Conservation (phyloP, 2,329 filamentous ascomycete genomes). For the Trichoderma guizhouense region DNA sequence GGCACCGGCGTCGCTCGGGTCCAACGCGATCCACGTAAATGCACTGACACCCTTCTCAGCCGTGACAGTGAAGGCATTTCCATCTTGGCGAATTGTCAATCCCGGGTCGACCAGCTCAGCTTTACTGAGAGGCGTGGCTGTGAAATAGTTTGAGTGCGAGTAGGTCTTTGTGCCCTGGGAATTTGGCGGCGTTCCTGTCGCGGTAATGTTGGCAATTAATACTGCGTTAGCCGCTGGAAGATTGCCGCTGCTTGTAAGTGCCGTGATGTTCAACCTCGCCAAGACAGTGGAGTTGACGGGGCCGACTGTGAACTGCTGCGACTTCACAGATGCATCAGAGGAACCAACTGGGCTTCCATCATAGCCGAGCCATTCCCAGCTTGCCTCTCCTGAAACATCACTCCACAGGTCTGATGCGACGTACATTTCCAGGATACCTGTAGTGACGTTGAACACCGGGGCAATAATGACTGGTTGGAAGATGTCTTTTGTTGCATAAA, state of each 20-base stretch:
- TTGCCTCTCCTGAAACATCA: background rate
- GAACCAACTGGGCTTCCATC: slow-evolving; percentile 1
- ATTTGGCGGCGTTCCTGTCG: background rate
- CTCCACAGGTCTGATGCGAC: background rate
- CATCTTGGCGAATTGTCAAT: background rate
- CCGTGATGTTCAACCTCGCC: background rate
- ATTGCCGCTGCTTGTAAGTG: background rate
- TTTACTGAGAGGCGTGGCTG: slow-evolving; percentile 6
- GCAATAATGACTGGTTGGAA: slow-evolving; percentile 6
- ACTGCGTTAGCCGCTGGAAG: background rate
- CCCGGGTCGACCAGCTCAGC: background rate
- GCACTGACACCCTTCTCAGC: slow-evolving; percentile 5
- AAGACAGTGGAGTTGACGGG: slow-evolving; percentile 3
- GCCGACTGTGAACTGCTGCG: background rate
- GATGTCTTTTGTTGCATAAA: slow-evolving; percentile 7
- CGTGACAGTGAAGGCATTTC: background rate
- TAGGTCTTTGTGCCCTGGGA: background rate
- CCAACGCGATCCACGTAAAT: slow-evolving; percentile 1
- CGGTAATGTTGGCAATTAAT: background rate
- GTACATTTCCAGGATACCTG: background rate
- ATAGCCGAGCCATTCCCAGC: slow-evolving; percentile 8
- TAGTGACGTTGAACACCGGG: background rate
- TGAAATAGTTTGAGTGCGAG: background rate
- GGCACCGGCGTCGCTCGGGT: background rate
- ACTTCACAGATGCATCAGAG: background rate